Evolutionary conservation across 2,329 filamentous ascomycete species (phyloP), one percentile per base, ranked within the genome.

Genomic region (Zymoseptoria ardabiliae): DNA sequence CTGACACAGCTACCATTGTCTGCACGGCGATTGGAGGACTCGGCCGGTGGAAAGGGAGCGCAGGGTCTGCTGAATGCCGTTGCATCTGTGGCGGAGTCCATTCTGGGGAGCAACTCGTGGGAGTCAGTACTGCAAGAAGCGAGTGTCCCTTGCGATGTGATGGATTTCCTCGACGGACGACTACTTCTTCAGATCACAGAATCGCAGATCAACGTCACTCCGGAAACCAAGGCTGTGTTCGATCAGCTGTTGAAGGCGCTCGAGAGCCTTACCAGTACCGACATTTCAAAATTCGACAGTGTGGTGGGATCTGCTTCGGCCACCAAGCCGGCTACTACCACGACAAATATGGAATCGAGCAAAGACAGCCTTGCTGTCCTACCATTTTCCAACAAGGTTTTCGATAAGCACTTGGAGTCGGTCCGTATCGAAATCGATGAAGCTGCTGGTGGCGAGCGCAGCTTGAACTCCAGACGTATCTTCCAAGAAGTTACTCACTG

Each of bases 151-250:
- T 79, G 76, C 64, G 80, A 85, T 66, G 67, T 84, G 5, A 75
- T 75, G 17, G 84, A 86, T 67, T 70, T 82, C 5, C 68, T 85
- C 13, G 83, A 86, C 69, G 83, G 83, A 6, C 75, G 82, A 48
- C 66, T 82, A 5, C 75, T 79, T 59, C 63, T 70, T 20, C 66
- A 68, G 20, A 51, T 71, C 6, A 58, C 58, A 17, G 53, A 58
- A 9, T 30, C 48, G 0, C 59, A 60, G 54, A 61, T 61, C 2
- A 49, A 21, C 4, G 53, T 66, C 22, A 58, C 59, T 19, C n/a
- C 56, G 11, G 63, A 65, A 23, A 64, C 65, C 17, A 63, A 64
- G 54, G 55, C 56, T 11, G 65, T 63, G 0, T 66, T 70, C 53
- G 61, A 69, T 13, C 58, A 61, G 21, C 60, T 71, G 9, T 28